A percentile compares a stretch with the other conserved stretches of the same genome.
phyloP scores from a whole-genome alignment of 192 early-diverging fungal species.

The Coemansia aciculifera region DNA sequence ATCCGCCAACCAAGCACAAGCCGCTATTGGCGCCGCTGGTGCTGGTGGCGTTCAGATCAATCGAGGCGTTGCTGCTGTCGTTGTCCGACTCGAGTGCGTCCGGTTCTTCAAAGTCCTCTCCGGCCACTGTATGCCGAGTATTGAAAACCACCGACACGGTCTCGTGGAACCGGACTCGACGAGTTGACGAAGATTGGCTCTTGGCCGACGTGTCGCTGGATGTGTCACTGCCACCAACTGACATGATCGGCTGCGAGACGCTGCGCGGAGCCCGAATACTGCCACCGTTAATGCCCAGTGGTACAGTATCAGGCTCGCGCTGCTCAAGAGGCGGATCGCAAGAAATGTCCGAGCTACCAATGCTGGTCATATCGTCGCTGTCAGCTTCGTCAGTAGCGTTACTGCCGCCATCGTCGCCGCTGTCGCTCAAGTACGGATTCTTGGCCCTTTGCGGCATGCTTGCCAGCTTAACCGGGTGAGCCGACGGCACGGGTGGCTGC shows the following conservation, averaged over 20 bases:
- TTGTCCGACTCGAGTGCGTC: slow-evolving; percentile 37
- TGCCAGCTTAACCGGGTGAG: slow-evolving; percentile 49
- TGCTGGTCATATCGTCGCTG: slow-evolving; percentile 23
- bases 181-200: slow-evolving; percentile 51
- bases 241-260: slow-evolving; percentile 15
- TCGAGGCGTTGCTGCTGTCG: slow-evolving; percentile 47
- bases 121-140: slow-evolving; percentile 18
- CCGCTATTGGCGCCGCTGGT: background rate
- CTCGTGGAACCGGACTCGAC: slow-evolving; percentile 50
- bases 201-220: slow-evolving; percentile 41
- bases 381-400: slow-evolving; percentile 7
- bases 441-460: slow-evolving; percentile 16
- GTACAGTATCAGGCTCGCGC: background rate
- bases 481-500: slow-evolving; percentile 11
- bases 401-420: slow-evolving; percentile 16
- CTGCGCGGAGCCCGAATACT: slow-evolving; percentile 2
- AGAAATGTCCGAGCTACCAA: slow-evolving; percentile 32
- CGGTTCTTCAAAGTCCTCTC: slow-evolving; percentile 19
- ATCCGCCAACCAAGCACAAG: background rate
- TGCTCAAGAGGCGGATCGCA: slow-evolving; percentile 7
- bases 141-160: slow-evolving; percentile 53
- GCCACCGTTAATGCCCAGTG: background rate
- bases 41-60: slow-evolving; percentile 13
- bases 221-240: slow-evolving; percentile 17
- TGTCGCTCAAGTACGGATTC: slow-evolving; percentile 51